Conservation (phyloP, 2,329 filamentous ascomycete genomes). For the Alternaria longipes region DNA sequence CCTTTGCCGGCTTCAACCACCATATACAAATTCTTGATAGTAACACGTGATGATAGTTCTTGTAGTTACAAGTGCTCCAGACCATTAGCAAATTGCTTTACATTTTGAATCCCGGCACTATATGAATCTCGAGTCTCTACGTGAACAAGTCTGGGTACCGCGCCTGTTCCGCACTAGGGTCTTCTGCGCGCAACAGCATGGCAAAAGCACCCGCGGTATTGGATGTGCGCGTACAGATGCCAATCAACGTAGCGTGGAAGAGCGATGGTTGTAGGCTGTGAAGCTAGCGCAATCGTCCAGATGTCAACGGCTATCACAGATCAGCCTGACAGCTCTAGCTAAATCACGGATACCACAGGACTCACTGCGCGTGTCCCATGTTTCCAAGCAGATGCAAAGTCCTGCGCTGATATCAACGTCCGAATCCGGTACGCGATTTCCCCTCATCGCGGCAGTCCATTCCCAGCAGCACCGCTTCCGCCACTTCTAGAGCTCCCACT, state of each 20-base stretch:
- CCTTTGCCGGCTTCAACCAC: background rate
- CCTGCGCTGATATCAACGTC: background rate
- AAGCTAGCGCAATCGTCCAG: background rate
- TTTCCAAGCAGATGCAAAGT: background rate
- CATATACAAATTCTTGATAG: background rate
- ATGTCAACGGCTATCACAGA: background rate
- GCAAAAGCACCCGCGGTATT: background rate
- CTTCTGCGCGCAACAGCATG: background rate
- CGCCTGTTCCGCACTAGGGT: background rate
- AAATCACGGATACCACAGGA: background rate
- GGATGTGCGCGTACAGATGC: background rate
- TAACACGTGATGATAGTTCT: background rate
- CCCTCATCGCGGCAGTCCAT: slow-evolving; percentile 47
- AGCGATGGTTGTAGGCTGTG: background rate
- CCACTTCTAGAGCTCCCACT: slow-evolving; percentile 22
- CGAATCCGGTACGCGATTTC: background rate
- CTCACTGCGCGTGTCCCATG: background rate
- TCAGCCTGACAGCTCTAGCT: background rate
- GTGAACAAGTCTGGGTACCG: background rate
- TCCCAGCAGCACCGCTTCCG: slow-evolving; percentile 28
- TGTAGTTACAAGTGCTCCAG: background rate
- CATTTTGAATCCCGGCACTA: background rate
- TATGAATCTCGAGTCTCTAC: background rate
- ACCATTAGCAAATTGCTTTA: background rate
- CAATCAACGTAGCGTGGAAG: background rate